phyloP scores from a whole-genome alignment of 2,329 filamentous ascomycete species.

The Neobulgaria alba region DNA sequence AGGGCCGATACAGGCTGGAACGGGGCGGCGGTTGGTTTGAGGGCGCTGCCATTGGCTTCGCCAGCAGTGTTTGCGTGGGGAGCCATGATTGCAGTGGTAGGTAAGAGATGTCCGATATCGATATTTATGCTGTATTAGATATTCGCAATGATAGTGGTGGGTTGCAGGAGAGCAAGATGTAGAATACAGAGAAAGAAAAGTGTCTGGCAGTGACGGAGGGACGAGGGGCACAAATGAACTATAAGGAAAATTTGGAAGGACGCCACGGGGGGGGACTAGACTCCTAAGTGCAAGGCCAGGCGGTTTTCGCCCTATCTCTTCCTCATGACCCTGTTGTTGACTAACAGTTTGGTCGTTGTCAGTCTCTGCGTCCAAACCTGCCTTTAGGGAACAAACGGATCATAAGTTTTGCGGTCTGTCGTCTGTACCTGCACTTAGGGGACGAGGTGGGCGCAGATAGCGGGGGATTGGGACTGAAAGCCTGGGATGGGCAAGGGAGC shows the following conservation, averaged over 20 bases:
- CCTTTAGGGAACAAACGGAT: conserved; percentile 16
- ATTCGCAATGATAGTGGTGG: no score
- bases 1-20: conserved; percentile 24
- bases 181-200: no score
- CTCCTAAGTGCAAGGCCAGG: conserved; percentile 19
- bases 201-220: no score
- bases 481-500: conserved; percentile 2
- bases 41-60: conserved; percentile 29
- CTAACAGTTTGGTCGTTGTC: conserved; percentile 6
- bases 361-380: conserved; percentile 14
- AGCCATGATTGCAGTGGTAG: conserved; percentile 39
- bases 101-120: conserved; percentile 2
- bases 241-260: no score
- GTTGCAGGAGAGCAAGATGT: no score
- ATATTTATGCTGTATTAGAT: no score
- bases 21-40: conserved; percentile 27
- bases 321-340: conserved; percentile 15
- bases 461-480: conserved; percentile 1
- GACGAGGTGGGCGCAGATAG: conserved; percentile 3
- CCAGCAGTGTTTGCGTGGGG: conserved; percentile 44
- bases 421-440: conserved; percentile 18
- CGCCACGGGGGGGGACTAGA: conserved; percentile 8
- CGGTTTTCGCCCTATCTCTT: conserved; percentile 6
- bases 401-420: conserved; percentile 3
- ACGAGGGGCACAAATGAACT: no score